phyloP scores from a whole-genome alignment of 495 filamentous ascomycete genomes.

The Trichoderma orchidacearum region DNA sequence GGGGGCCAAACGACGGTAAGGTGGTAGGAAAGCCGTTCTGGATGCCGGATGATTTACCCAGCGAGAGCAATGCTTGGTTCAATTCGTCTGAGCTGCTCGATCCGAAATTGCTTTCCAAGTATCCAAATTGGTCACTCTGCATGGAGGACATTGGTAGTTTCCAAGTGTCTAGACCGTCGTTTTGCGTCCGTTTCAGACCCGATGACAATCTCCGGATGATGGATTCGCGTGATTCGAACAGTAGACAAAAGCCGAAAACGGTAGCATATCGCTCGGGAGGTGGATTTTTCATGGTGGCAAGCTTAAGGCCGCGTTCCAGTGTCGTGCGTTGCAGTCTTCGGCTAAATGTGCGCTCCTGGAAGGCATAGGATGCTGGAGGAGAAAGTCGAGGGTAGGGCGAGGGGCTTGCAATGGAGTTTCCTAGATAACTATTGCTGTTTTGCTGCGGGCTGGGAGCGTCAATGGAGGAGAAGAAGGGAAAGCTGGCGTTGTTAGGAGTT shows the following conservation, averaged over 20 bases:
- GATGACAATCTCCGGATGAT: conserved; percentile 30
- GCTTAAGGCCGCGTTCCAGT: conserved; percentile 45
- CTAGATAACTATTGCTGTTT: neutral
- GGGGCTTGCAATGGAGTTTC: neutral
- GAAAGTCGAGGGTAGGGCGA: conserved; percentile 17
- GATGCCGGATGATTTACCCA: neutral
- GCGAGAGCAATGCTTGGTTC: neutral
- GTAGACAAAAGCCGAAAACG: conserved; percentile 54
- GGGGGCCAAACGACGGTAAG: neutral
- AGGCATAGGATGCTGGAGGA: conserved; percentile 30
- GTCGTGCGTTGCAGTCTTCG: conserved; percentile 54
- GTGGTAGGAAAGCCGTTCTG: neutral
- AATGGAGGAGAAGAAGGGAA: conserved; percentile 10
- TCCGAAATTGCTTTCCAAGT: neutral
- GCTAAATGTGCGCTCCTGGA: conserved; percentile 56
- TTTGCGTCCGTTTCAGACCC: conserved; percentile 20
- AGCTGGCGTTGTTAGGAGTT: conserved; percentile 19
- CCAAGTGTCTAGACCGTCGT: conserved; percentile 44
- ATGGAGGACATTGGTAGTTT: conserved; percentile 26
- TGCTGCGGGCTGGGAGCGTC: conserved; percentile 5
- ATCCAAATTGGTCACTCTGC: neutral
- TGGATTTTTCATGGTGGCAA: conserved; percentile 42
- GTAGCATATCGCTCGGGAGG: conserved; percentile 34
- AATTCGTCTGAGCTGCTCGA: neutral
- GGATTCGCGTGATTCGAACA: conserved; percentile 35